Conservation (phyloP, 495 filamentous ascomycete genomes). For the Hypoxylon perforatum region DNA sequence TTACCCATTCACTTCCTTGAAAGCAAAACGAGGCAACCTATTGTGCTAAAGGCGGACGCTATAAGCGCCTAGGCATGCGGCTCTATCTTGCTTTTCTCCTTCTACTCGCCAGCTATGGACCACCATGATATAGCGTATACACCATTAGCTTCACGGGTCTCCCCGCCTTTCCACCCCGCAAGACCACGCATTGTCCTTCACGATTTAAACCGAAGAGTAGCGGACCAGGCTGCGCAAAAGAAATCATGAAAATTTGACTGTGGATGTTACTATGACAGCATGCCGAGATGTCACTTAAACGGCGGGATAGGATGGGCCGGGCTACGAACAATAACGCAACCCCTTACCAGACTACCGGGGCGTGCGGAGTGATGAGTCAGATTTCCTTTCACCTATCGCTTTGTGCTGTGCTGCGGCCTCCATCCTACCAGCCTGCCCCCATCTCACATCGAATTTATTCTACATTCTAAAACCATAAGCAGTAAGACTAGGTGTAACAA, state of each 20-base stretch:
- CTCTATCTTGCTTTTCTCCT: background rate
- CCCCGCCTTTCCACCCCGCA: background rate
- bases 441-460: background rate
- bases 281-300: background rate
- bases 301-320: background rate
- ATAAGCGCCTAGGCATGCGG: conserved; percentile 3
- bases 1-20: too few relatives aligned
- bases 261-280: conserved; percentile 19
- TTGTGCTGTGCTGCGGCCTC: too few relatives aligned
- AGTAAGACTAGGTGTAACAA: background rate
- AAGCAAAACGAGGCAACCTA: too few relatives aligned
- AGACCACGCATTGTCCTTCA: too few relatives aligned
- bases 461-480: background rate
- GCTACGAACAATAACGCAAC: background rate
- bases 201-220: background rate
- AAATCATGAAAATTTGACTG: too few relatives aligned
- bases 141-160: background rate
- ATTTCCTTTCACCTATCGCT: background rate
- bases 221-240: too few relatives aligned
- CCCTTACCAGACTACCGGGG: background rate
- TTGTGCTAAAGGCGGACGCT: too few relatives aligned
- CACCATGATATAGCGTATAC: background rate
- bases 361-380: conserved; percentile 10
- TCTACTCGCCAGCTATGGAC: background rate
- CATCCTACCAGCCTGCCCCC: background rate